Base-by-base conservation (phyloP, 1,139 yeast genomes). In the Suhomyces maxii region DNA sequence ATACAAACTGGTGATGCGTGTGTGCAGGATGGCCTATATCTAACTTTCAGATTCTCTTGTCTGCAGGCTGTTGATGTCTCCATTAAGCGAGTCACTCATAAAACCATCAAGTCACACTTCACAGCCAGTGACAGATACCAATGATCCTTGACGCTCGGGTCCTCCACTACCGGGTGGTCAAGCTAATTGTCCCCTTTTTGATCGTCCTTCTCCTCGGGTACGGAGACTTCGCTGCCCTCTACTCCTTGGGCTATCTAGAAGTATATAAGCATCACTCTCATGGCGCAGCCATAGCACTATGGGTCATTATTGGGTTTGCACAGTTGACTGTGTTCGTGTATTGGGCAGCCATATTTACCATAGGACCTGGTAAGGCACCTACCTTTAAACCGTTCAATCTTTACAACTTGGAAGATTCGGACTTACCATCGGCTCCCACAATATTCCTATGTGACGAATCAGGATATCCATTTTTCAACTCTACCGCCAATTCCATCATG, bases 401-500 rank as follows among this genome's bases (percentile, higher is more conserved):
- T 18, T 65, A 63, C 44, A 49, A 44, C 18, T 11, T 34, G 8
- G 47, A 44, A 7, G 48, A 49, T 6, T 33, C 36, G n/a, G 59
- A 43, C 28, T 73, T 74, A 2, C 49, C 55, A 0, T 54, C 58
- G 4, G 48, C 48, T 2, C 89, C 90, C 0, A 68, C 64, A 2
- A 62, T 71, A 36, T 86, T 84, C 58, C 60, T 71, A 14, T 83
- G 89, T 59, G 86, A 83, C 60, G 65, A 64, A 12, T 65, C 70
- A 46, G 91, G 93, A 0, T 77, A 69, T 48, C 91, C 91, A 0
- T 67, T 65, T 35, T 85, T 83, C 79, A 83, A 89, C 54, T 64
- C 80, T 1, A 59, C 60, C 8, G 81, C 88, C 48, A 66, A 73
- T 37, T 73, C 84, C 6, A 64, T 84, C 18, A 83, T 82, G 55